These are phyloP conservation scores for Beverwykella pulmonaria DNA, from an alignment of 495 filamentous ascomycete genomes.

Conservation along the genomic window DNA sequence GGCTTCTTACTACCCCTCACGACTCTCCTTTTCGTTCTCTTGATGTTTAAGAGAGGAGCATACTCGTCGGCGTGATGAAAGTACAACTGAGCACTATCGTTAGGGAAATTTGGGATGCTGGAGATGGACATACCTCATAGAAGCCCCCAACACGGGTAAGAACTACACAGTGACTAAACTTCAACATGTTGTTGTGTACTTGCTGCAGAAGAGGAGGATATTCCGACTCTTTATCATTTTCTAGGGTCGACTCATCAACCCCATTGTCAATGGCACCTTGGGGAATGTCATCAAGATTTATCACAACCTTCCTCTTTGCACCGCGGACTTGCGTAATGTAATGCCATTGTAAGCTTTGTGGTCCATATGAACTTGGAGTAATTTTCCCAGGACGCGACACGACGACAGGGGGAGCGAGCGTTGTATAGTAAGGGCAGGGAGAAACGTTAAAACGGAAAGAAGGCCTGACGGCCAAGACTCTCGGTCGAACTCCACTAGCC, in stretches of 20 bases:
- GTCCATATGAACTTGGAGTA: slow-evolving; percentile 2
- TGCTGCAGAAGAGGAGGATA: slow-evolving; percentile 91
- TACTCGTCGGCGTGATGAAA: slow-evolving; percentile 90
- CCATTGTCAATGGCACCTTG: slow-evolving; percentile 29
- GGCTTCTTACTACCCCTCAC: slow-evolving; percentile 23
- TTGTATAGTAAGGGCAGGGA: background rate
- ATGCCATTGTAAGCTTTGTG: slow-evolving; percentile 13
- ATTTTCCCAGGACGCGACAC: background rate
- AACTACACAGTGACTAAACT: slow-evolving; percentile 84
- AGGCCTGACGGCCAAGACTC: background rate
- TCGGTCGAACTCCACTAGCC: background rate
- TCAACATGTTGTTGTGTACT: slow-evolving; percentile 85
- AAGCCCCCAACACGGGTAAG: slow-evolving; percentile 91
- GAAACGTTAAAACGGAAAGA: background rate
- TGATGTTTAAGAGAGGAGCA: slow-evolving; percentile 83
- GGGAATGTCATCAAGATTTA: slow-evolving; percentile 34
- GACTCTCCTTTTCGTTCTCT: slow-evolving; percentile 75
- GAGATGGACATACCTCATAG: slow-evolving; percentile 66
- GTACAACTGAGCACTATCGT: slow-evolving; percentile 63
- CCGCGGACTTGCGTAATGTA: slow-evolving; percentile 8
- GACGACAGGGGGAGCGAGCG: slow-evolving; percentile 9
- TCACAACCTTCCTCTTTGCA: slow-evolving; percentile 24
- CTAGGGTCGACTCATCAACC: background rate
- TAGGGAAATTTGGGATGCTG: background rate
- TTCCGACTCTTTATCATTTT: slow-evolving; percentile 57